Evolutionary conservation across 306 rosid species (phyloP), one percentile per base, ranked within the genome.

Genomic region (Arachis hypogaea): DNA sequence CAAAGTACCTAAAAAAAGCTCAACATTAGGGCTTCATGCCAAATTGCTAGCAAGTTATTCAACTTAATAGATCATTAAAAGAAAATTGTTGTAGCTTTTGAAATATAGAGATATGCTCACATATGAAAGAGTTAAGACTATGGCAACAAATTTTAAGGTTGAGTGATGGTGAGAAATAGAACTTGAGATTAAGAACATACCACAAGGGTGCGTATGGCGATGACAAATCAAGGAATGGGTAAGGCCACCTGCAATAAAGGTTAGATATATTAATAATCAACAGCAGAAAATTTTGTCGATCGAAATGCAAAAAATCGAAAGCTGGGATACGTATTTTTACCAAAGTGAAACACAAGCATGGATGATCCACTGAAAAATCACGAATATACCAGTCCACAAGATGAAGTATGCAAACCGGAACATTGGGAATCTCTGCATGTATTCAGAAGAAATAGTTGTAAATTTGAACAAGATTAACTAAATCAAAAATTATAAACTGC

Each of bases 171-270:
- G 46, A 54, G 14, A 45, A 49, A 64, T 28, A 16, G 72, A 81
- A 49, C 40, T 64, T 46, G 47, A 41, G 18, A 56, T 64, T 46
- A 54, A 41, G 18, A 56, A 64, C 92, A 49, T 88, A 94, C 97
- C 96, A 92, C 67, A 92, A 63, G 63, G 99, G 98, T n/a, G 98
- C 92, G 69, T 71, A 87, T 3, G 85, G 79, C 68, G 90, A 83
- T 79, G 98, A 79, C 80, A 94, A 64, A 56, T 92, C 96, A 58
- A 92, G 95, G 84, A 94, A 92, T 52, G 96, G 88, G 74, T 94
- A 94, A 11, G 99, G 99, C 99, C 99, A 94, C 98, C 99, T 94
- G 82, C 12, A 66, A 52, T 33, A 69, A 61, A 11, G 36, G 45
- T 9, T 33, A 51, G 40, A 71, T 63, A 61, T 52, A 29, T 33